A percentile compares a stretch with the other conserved stretches of the same genome.
Evolutionary conservation across 2,329 filamentous ascomycete species (phyloP).

Genomic region (Cladorrhinum sp.): DNA sequence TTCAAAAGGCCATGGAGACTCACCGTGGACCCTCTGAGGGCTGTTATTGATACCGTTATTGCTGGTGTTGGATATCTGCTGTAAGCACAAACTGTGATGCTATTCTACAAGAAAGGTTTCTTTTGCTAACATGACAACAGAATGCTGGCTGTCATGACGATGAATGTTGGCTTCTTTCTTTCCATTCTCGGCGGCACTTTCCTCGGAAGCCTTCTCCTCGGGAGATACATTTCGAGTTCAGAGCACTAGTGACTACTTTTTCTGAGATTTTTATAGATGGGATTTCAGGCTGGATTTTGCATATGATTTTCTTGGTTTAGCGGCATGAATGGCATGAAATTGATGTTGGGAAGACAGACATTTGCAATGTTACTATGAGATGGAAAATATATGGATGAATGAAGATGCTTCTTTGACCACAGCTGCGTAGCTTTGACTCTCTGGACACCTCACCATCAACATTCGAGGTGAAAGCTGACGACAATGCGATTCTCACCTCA

Average conservation of each 20-base stretch:
- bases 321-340: neutral
- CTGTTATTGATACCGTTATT: constrained; percentile 66
- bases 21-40: constrained; percentile 73
- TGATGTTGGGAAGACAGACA: too few species aligned
- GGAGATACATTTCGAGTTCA: constrained; percentile 58
- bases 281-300: neutral
- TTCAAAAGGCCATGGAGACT: constrained; percentile 71
- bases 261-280: constrained; percentile 1
- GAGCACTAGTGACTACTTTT: constrained; percentile 43
- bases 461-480: too few species aligned
- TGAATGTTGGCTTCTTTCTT: constrained; percentile 77
- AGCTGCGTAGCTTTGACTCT: too few species aligned
- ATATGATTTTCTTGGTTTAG: neutral
- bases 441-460: too few species aligned
- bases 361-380: too few species aligned
- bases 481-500: neutral
- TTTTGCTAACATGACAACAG: constrained; percentile 42
- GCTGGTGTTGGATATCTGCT: constrained; percentile 80
- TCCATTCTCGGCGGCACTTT: constrained; percentile 74
- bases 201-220: constrained; percentile 77
- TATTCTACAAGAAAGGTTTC: neutral
- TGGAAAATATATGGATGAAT: too few species aligned
- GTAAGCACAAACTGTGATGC: constrained; percentile 53
- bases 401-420: too few species aligned
- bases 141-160: constrained; percentile 87